A percentile compares a stretch with the other conserved stretches of the same genome.
Evolutionary conservation across 2,329 filamentous ascomycete species (phyloP).

Genomic region (Mycocentrospora acerina): DNA sequence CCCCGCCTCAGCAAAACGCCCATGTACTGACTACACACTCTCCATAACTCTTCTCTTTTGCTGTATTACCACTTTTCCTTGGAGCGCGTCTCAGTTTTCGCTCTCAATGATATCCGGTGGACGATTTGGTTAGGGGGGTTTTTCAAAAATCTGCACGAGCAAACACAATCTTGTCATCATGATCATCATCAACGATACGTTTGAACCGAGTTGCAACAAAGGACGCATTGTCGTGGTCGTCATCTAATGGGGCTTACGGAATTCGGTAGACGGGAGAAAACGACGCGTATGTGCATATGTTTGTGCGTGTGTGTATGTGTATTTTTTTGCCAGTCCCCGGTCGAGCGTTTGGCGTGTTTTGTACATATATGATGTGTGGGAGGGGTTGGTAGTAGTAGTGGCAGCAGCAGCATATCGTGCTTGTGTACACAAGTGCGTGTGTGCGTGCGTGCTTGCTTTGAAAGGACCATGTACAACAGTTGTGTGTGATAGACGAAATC

Average conservation of each 20-base stretch:
- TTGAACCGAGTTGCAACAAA: slow-evolving; percentile 20
- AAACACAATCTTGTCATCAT: slow-evolving; percentile 5
- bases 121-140: slow-evolving; percentile 29
- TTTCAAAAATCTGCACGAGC: slow-evolving; percentile 21
- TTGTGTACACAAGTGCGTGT: no score
- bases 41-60: slow-evolving; percentile 42
- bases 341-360: slow-evolving; percentile 2
- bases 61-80: slow-evolving; percentile 45
- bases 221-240: slow-evolving; percentile 24
- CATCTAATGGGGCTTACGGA: slow-evolving; percentile 19
- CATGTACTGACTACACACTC: slow-evolving; percentile 39
- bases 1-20: slow-evolving; percentile 13
- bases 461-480: no score
- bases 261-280: slow-evolving; percentile 13
- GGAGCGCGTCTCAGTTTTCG: slow-evolving; percentile 27
- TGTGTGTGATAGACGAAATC: no score
- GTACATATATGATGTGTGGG: no score
- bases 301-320: neutral
- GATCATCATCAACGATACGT: slow-evolving; percentile 9
- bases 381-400: no score
- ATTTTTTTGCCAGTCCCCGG: slow-evolving; percentile 14
- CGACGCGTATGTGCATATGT: no score
- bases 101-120: slow-evolving; percentile 26
- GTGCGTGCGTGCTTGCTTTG: no score
- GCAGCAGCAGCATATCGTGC: no score